A percentile compares a stretch with the other conserved stretches of the same genome.
Conservation (phyloP, 805 yeast genomes). For the Clavispora vitiphila region DNA sequence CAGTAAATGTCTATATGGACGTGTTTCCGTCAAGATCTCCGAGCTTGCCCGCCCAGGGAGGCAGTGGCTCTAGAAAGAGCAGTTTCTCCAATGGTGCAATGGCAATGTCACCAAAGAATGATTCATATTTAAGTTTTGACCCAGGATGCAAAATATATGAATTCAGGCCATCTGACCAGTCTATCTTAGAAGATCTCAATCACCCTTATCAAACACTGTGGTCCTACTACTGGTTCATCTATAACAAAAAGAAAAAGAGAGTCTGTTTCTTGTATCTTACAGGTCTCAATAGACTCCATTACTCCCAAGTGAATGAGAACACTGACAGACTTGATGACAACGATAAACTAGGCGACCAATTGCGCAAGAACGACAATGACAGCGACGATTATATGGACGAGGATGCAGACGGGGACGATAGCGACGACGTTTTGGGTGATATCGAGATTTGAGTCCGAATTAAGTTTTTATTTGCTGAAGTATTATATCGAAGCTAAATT, state of each 20-base stretch:
- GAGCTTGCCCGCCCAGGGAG: constrained; percentile 18
- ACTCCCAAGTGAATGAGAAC: constrained; percentile 17
- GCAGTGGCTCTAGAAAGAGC: constrained; percentile 21
- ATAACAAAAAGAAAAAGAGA: constrained; percentile 85
- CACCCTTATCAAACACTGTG: constrained; percentile 50
- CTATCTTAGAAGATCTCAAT: constrained; percentile 56
- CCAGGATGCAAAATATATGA: constrained; percentile 56
- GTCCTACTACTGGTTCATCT: constrained; percentile 86
- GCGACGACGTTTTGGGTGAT: constrained; percentile 34
- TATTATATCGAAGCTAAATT: no score
- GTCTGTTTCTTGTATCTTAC: constrained; percentile 81
- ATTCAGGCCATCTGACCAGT: constrained; percentile 54
- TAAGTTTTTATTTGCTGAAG: no score
- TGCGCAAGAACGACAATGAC: constrained; percentile 12
- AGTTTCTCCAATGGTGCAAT: constrained; percentile 15
- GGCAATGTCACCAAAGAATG: constrained; percentile 6
- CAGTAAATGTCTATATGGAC: constrained; percentile 77
- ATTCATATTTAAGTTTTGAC: constrained; percentile 8
- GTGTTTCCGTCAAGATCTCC: constrained; percentile 34
- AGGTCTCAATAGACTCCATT: constrained; percentile 38
- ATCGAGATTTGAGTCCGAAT: constrained; percentile 24
- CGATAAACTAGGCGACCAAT: constrained; percentile 19
- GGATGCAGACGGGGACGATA: constrained; percentile 19
- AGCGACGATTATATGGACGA: constrained; percentile 10
- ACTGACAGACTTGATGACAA: constrained; percentile 15